Percentiles rank a stretch among this genome's conserved stretches.
Conservation (phyloP, 116 monocot genomes). For the Zostera marina region DNA sequence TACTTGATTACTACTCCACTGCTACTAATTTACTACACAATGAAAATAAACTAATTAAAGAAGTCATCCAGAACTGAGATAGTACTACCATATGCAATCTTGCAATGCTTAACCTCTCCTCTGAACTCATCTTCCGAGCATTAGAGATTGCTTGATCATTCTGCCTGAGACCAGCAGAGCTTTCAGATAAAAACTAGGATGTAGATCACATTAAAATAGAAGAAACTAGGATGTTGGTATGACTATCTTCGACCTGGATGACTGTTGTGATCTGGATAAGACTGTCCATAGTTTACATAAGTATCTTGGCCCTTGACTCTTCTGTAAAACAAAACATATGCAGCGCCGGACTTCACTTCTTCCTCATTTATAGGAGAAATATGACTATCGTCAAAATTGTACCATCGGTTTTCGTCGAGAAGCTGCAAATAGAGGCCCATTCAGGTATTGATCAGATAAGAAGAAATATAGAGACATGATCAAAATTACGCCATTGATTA, state of each 20-base stretch:
- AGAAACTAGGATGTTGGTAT: background rate
- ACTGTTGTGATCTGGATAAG: slow-evolving; percentile 12
- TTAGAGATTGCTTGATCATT: too few species aligned
- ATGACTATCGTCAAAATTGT: slow-evolving; percentile 94
- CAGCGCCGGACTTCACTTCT: slow-evolving; percentile 86
- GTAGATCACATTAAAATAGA: background rate
- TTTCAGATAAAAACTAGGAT: background rate
- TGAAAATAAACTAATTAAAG: too few species aligned
- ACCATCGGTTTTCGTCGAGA: slow-evolving; percentile 83
- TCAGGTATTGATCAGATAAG: background rate
- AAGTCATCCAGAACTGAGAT: too few species aligned
- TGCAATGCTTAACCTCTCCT: too few species aligned
- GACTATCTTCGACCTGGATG: slow-evolving; percentile 6
- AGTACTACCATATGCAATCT: too few species aligned
- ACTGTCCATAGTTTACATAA: slow-evolving; percentile 37
- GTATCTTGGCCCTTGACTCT: slow-evolving; percentile 45
- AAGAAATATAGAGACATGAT: background rate
- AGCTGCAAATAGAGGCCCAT: slow-evolving; percentile 29
- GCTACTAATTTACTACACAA: too few species aligned
- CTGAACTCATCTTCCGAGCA: too few species aligned
- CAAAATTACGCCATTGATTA: background rate
- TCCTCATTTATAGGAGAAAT: slow-evolving; percentile 77
- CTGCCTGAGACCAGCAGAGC: too few species aligned
- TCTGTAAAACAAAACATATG: slow-evolving; percentile 91
- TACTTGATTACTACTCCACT: too few species aligned